These are phyloP conservation scores for Closterium sp. DNA, from an alignment of 139 green algal genomes.

Conservation along the genomic window DNA sequence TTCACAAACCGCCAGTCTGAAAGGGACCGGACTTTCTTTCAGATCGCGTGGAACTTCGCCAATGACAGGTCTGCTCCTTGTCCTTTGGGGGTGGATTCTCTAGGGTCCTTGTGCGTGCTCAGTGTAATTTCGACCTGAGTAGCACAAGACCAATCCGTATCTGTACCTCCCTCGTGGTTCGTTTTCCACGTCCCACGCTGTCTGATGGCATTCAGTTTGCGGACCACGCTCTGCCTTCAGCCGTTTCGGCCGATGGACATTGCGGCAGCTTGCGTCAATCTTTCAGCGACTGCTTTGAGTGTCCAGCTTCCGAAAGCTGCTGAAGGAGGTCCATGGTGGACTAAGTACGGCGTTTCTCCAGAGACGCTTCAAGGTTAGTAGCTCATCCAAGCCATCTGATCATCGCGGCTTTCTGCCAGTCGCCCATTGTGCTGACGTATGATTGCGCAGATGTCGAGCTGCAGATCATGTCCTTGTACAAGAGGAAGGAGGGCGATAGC, in stretches of 20 bases:
- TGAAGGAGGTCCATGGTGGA: constrained; percentile 18
- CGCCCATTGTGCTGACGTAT: neutral
- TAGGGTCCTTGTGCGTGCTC: neutral
- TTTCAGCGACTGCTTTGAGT: constrained; percentile 6
- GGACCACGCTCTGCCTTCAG: constrained; percentile 41
- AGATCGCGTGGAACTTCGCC: constrained; percentile 46
- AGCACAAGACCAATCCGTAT: neutral
- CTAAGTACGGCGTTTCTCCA: neutral
- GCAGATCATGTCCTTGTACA: constrained; percentile 47
- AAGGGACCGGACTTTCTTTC: neutral
- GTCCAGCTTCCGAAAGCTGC: constrained; percentile 1
- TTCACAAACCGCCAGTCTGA: neutral
- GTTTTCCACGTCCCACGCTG: neutral
- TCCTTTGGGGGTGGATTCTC: neutral
- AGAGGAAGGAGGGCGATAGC: constrained; percentile 39
- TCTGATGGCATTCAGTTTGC: constrained; percentile 18
- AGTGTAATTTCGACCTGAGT: neutral
- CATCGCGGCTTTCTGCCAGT: neutral
- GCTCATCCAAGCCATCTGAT: neutral
- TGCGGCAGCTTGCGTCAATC: constrained; percentile 35
- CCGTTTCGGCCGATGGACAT: constrained; percentile 28
- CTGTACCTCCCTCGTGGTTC: neutral
- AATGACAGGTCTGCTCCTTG: constrained; percentile 36
- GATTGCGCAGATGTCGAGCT: constrained; percentile 31
- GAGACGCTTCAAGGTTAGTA: constrained; percentile 14